A percentile compares a stretch with the other conserved stretches of the same genome.
These are phyloP conservation scores for Tetracladium maxilliforme DNA, from an alignment of 2,329 filamentous ascomycete genomes.

Conservation along the genomic window DNA sequence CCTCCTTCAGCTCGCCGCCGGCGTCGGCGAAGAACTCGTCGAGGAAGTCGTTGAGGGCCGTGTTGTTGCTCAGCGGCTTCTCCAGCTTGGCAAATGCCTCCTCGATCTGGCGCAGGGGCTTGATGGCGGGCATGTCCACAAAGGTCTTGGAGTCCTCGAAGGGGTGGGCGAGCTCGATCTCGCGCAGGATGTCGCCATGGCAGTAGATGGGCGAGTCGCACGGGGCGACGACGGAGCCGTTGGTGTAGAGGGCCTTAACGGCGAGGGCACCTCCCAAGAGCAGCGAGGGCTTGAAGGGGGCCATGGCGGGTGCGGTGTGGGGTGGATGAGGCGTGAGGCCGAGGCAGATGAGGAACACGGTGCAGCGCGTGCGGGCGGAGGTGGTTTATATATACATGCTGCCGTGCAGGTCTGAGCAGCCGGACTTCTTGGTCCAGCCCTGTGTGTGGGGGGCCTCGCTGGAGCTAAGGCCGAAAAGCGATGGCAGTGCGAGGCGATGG, in stretches of 20 bases:
- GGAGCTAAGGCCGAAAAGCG: too few relatives aligned
- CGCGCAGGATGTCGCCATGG: conserved; percentile 44
- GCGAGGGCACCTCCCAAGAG: too few relatives aligned
- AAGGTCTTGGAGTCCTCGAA: conserved; percentile 58
- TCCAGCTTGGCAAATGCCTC: conserved; percentile 42
- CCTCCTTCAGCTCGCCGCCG: conserved; percentile 43
- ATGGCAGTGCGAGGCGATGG: too few relatives aligned
- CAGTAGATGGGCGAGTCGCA: conserved; percentile 58
- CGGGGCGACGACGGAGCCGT: conserved; percentile 45
- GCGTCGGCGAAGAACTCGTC: conserved; percentile 46
- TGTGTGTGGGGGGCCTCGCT: too few relatives aligned
- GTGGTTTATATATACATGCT: too few relatives aligned
- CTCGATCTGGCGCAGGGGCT: conserved; percentile 42
- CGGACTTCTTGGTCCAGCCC: too few relatives aligned
- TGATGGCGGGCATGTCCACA: conserved; percentile 52
- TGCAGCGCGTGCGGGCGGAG: too few relatives aligned
- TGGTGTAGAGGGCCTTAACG: conserved; percentile 43
- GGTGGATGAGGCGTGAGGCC: too few relatives aligned
- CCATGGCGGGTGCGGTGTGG: too few relatives aligned
- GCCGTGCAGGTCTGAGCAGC: too few relatives aligned
- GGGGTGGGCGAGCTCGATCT: conserved; percentile 46
- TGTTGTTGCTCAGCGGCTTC: conserved; percentile 48
- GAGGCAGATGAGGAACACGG: too few relatives aligned
- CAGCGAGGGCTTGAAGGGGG: too few relatives aligned
- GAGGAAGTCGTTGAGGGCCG: conserved; percentile 46